A percentile compares a stretch with the other conserved stretches of the same genome.
phyloP scores from a whole-genome alignment of 2,329 filamentous ascomycete genomes.

The Didymellaceae sp. region DNA sequence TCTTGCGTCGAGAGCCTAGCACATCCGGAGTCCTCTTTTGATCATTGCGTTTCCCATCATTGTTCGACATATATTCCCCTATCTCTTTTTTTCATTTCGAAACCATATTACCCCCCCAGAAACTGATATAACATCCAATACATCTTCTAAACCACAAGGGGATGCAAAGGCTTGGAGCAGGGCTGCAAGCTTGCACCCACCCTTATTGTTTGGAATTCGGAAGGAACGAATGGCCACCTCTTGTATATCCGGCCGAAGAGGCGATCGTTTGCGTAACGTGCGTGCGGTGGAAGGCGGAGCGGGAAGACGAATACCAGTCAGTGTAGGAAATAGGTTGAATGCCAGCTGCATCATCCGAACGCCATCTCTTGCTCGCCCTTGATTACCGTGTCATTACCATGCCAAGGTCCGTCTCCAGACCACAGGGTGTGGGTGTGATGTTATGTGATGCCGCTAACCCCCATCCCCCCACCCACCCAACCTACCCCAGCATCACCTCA shows the following conservation, averaged over 20 bases:
- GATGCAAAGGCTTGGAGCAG: constrained; percentile 8
- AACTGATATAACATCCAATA: constrained; percentile 16
- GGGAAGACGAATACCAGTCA: no score
- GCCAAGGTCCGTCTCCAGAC: not conserved
- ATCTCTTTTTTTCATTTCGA: constrained; percentile 14
- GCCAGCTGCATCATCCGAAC: constrained; percentile 11
- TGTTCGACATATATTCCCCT: constrained; percentile 5
- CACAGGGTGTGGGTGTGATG: no score
- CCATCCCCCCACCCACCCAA: no score
- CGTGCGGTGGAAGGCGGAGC: not conserved
- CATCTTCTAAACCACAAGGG: constrained; percentile 15
- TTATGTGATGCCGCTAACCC: no score
- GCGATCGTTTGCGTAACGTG: no score
- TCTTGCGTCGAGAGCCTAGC: constrained; percentile 48
- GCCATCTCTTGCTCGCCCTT: constrained; percentile 8
- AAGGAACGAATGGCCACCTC: constrained; percentile 3
- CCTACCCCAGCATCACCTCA: no score
- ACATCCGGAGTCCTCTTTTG: constrained; percentile 17
- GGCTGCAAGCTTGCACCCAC: constrained; percentile 4
- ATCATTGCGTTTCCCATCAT: not conserved
- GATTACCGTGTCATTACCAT: not conserved
- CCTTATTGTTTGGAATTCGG: no score
- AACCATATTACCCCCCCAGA: constrained; percentile 15
- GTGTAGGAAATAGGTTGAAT: constrained; percentile 18
- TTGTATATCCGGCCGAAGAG: constrained; percentile 16